Conservation (phyloP, 345 rosid species). For the Syzygium aqueum region DNA sequence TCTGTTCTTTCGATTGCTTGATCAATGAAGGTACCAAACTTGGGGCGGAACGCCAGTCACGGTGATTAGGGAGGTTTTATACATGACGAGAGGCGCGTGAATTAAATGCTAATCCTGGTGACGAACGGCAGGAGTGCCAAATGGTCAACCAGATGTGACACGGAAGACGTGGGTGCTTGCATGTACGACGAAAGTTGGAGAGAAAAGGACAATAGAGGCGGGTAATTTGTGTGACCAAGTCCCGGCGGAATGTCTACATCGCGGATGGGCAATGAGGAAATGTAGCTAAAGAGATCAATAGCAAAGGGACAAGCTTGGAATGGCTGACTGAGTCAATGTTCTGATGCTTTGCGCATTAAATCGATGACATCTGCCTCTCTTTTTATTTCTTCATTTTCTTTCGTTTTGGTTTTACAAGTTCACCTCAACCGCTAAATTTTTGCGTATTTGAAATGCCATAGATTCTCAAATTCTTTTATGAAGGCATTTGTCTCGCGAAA, state of each 20-base stretch:
- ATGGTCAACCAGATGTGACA: background rate
- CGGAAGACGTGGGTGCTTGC: background rate
- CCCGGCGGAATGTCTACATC: background rate
- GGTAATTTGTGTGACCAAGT: background rate
- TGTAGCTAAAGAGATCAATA: background rate
- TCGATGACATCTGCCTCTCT: background rate
- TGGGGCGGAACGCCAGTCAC: background rate
- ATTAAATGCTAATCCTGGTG: background rate
- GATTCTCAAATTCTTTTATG: background rate
- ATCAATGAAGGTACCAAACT: background rate
- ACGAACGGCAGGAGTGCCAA: background rate
- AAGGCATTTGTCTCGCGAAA: too few species aligned
- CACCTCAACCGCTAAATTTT: background rate
- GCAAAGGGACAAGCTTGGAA: background rate
- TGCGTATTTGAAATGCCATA: background rate
- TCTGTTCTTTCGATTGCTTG: background rate
- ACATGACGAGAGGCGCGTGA: background rate
- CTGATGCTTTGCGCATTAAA: background rate
- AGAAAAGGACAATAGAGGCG: background rate
- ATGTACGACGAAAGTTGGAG: background rate
- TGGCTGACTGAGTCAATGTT: background rate
- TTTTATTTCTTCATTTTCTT: background rate
- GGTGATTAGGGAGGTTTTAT: background rate
- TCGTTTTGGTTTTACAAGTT: background rate
- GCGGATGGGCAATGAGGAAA: background rate